These are phyloP conservation scores for Aspergillus melleus DNA, from an alignment of 2,329 filamentous ascomycete species.

Conservation along the genomic window DNA sequence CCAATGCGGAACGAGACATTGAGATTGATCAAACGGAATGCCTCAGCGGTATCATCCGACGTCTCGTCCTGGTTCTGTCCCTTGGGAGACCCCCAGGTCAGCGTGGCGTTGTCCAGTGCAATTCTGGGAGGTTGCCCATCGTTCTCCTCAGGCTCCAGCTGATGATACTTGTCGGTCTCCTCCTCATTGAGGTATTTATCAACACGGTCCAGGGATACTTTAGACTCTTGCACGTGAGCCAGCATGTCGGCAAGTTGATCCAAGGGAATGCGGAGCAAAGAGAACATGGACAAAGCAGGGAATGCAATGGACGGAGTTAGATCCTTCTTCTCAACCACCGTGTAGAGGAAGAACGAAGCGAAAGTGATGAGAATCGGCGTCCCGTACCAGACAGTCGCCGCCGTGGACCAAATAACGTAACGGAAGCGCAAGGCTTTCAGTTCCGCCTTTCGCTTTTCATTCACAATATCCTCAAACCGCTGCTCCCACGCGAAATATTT, in stretches of 20 bases:
- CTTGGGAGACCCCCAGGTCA: constrained; percentile 76
- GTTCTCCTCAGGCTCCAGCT: constrained; percentile 72
- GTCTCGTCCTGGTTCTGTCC: constrained; percentile 56
- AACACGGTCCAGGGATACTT: constrained; percentile 94
- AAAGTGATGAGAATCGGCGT: constrained; percentile 95
- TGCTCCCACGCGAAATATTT: constrained; percentile 99
- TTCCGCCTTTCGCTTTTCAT: constrained; percentile 81
- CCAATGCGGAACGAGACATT: constrained; percentile 80
- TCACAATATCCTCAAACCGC: constrained; percentile 80
- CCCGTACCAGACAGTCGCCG: constrained; percentile 94
- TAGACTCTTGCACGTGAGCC: constrained; percentile 94
- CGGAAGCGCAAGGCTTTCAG: constrained; percentile 74
- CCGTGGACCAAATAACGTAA: constrained; percentile 87
- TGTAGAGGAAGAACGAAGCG: constrained; percentile 93
- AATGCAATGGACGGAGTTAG: constrained; percentile 92
- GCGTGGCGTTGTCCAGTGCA: constrained; percentile 79
- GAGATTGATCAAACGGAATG: constrained; percentile 80
- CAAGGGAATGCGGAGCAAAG: constrained; percentile 85
- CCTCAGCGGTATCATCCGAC: constrained; percentile 65
- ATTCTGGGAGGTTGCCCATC: constrained; percentile 72
- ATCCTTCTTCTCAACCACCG: constrained; percentile 82
- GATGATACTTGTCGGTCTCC: constrained; percentile 92
- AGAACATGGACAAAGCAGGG: constrained; percentile 93
- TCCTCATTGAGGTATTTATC: constrained; percentile 92
- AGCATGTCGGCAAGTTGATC: constrained; percentile 99